Evolutionary conservation across 768 basidiomycete genomes (phyloP), one percentile per base, ranked within the genome.

Genomic region (Guyanaporus albipodus): DNA sequence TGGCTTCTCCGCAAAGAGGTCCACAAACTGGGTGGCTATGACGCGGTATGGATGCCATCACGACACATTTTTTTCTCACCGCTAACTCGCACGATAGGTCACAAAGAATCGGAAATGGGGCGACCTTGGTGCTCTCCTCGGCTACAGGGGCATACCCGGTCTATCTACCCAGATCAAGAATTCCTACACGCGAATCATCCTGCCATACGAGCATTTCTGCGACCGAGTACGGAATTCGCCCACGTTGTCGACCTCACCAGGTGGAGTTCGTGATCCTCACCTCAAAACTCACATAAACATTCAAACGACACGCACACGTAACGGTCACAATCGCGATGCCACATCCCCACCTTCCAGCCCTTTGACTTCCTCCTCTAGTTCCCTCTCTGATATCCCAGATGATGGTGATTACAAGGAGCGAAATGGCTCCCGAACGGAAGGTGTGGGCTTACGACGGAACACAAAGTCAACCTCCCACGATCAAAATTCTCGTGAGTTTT

Each of bases 1-100:
- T 98, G 92, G 91, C 77, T 86, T 48, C 71, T 99, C 52, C 76
- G 93, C 48, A 95, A 90, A 67, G 93, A 95, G 66, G 95, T 97
- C 22, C 82, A 87, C 38, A 84, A 84, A 54, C 65, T 87, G 32
- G 96, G 95, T 49, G 95, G 96, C 29, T 89, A 86, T 62, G 86
- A 91, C 37, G 78, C 77, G 49, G 94, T 95, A 72, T 67, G 79
- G 67, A 45, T 48, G 27, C n/a, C 47, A 19, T 37, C 45, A 36
- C 46, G 12, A 36, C 48, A 43, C 49, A 38, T 54, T 53, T 49
- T 52, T 58, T 54, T 57, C 23, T 19, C 44, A 51, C 53, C 62
- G 52, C 60, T 66, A 60, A 66, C 34, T 57, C 28, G 21, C 48
- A 8, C 41, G 19, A 45, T 56, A 95, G 92, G 91, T 94, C 45